Evolutionary conservation across 2,329 filamentous ascomycete species (phyloP), one percentile per base, ranked within the genome.

Genomic region (Cladosporium austrohemisphaericum): DNA sequence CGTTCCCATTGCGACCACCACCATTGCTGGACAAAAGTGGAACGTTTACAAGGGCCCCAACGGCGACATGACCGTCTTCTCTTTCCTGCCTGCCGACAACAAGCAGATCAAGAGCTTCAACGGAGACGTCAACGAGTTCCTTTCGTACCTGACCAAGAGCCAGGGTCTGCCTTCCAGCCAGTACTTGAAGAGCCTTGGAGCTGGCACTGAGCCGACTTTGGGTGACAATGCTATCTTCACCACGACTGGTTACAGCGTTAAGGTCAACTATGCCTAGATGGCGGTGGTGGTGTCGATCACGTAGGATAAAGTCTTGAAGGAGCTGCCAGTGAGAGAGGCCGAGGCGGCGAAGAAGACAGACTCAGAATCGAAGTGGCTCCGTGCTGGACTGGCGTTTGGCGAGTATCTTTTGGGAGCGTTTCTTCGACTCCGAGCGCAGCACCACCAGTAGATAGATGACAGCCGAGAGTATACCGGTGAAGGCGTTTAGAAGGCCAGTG

Each of bases 21-120:
- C 70, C 10, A 70, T 85, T 50, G 77, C 65, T 31, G 80, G 78
- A 32, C 63, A 68, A 23, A 65, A 60, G n/a, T 86, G 77, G 75
- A 74, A 78, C 46, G 68, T 86, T 41, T 85, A 75, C 67, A 72
- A 71, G 50, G 83, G 83, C n/a, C 66, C 65, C n/a, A 83, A 85
- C 56, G 77, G 78, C 22, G 63, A 67, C 45, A 83, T 74, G 64
- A 77, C 73, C 3, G 81, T 86, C 9, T 85, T 76, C 68, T 80
- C 76, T 58, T 86, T 81, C 54, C 76, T 81, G 5, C 75, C 76
- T 0, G 51, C 55, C 16, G 71, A 65, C 38, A 40, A 43, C 6
- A 50, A 46, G 41, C 64, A 74, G 28, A 66, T 76, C n/a, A 72
- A 68, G 18, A 72, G 56, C 64, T 85, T 81, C 66, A 71, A 67